Conservation (phyloP, 257 asterid species). For the Eucommia ulmoides region DNA sequence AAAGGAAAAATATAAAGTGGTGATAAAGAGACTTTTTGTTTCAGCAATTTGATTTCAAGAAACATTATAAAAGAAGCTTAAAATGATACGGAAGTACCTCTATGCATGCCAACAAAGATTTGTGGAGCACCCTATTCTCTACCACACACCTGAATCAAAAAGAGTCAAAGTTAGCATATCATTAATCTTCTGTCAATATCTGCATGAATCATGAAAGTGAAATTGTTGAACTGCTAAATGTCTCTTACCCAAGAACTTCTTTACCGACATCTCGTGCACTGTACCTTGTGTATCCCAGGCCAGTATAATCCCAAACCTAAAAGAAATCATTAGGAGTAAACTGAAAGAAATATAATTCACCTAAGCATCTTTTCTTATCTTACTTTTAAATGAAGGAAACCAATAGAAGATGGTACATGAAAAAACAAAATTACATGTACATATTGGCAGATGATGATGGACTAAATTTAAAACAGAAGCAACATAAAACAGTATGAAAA, state of each 20-base stretch:
- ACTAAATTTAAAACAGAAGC: neutral
- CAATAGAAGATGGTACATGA: no score
- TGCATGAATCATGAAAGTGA: constrained; percentile 6
- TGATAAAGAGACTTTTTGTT: neutral
- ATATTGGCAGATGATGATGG: neutral
- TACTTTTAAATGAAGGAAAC: no score
- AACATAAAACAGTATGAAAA: no score
- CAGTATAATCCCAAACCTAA: constrained; percentile 98
- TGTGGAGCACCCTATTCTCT: constrained; percentile 93
- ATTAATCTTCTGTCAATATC: constrained; percentile 15
- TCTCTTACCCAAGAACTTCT: constrained; percentile 73
- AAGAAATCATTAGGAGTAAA: constrained; percentile 10
- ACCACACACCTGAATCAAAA: constrained; percentile 81
- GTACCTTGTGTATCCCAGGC: constrained; percentile 88
- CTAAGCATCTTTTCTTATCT: no score
- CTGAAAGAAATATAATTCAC: no score
- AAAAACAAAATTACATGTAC: no score
- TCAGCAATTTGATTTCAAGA: neutral
- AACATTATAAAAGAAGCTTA: no score
- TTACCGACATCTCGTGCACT: constrained; percentile 64
- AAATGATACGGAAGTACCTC: constrained; percentile 37
- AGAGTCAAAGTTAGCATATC: constrained; percentile 13
- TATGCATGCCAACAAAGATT: constrained; percentile 54
- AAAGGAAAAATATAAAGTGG: no score
- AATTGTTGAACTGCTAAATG: constrained; percentile 11